Percentiles rank a stretch among this genome's conserved stretches.
Conservation (phyloP, 768 basidiomycete species). For the Omphalotus guepiniiformis region DNA sequence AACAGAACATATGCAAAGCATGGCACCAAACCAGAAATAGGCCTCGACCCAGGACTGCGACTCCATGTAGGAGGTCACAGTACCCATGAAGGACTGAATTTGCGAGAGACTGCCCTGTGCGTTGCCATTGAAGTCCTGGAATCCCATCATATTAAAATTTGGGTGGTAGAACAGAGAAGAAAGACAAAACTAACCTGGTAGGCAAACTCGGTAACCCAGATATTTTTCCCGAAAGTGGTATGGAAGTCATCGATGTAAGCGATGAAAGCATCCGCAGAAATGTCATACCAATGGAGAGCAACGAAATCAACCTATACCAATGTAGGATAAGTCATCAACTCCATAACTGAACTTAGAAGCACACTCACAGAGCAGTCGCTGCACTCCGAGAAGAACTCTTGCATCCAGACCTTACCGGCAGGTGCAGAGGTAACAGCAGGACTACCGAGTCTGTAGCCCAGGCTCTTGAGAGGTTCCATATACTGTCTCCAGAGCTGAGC, state of each 20-base stretch:
- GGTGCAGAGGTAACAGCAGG: constrained; percentile 67
- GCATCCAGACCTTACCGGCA: constrained; percentile 60
- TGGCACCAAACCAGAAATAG: constrained; percentile 60
- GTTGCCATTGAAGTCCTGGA: constrained; percentile 52
- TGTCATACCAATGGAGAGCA: constrained; percentile 71
- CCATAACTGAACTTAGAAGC: neutral
- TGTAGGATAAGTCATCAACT: neutral
- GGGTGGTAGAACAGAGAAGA: too few species aligned
- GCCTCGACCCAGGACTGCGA: constrained; percentile 32
- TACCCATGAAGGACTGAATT: constrained; percentile 45
- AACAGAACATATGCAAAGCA: neutral
- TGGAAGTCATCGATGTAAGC: constrained; percentile 47
- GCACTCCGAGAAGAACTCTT: constrained; percentile 52
- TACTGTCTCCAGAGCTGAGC: constrained; percentile 56
- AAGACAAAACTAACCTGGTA: constrained; percentile 41
- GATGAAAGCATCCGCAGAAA: constrained; percentile 41
- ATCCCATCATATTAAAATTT: constrained; percentile 2
- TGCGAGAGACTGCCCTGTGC: constrained; percentile 35
- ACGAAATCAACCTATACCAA: constrained; percentile 46
- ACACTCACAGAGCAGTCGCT: constrained; percentile 48
- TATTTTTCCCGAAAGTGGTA: constrained; percentile 32
- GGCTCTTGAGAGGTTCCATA: constrained; percentile 49
- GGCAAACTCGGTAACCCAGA: constrained; percentile 73
- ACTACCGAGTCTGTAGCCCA: constrained; percentile 56
- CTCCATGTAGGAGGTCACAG: constrained; percentile 43